phyloP scores from a whole-genome alignment of 2,329 filamentous ascomycete species.

The Cadophora gregata region DNA sequence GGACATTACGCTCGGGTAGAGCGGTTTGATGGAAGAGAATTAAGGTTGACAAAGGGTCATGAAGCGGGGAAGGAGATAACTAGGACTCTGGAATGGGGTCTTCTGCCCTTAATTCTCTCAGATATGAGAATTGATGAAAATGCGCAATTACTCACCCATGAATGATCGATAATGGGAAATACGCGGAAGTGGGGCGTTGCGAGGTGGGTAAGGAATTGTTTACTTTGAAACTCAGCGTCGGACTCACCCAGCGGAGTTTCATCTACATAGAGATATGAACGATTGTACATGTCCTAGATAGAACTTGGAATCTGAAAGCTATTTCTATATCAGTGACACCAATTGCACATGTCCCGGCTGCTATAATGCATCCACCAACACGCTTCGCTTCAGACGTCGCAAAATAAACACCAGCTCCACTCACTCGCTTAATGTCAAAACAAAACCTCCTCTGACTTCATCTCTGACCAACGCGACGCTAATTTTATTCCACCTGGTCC shows the following conservation, averaged over 20 bases:
- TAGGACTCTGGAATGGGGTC: too few species aligned
- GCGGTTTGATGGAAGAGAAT: not conserved
- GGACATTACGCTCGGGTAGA: slow-evolving; percentile 22
- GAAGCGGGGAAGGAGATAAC: too few species aligned
- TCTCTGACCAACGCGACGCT: not conserved
- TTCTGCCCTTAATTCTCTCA: too few species aligned
- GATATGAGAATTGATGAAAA: too few species aligned
- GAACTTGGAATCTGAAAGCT: not conserved
- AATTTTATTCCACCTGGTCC: not conserved
- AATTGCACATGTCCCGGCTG: not conserved
- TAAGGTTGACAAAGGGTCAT: too few species aligned
- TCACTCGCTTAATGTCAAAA: not conserved
- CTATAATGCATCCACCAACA: not conserved
- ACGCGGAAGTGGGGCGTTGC: not conserved
- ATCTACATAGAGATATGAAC: too few species aligned
- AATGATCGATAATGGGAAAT: too few species aligned
- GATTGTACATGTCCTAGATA: too few species aligned
- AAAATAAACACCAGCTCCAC: not conserved
- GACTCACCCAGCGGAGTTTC: not conserved
- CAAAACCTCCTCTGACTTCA: not conserved
- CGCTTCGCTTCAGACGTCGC: not conserved
- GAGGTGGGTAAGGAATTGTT: not conserved
- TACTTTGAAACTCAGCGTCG: not conserved
- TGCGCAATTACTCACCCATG: too few species aligned
- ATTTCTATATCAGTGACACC: not conserved